These are phyloP conservation scores for Phytophthora sp. DNA, from an alignment of 352 stramenopile genomes.

Conservation along the genomic window DNA sequence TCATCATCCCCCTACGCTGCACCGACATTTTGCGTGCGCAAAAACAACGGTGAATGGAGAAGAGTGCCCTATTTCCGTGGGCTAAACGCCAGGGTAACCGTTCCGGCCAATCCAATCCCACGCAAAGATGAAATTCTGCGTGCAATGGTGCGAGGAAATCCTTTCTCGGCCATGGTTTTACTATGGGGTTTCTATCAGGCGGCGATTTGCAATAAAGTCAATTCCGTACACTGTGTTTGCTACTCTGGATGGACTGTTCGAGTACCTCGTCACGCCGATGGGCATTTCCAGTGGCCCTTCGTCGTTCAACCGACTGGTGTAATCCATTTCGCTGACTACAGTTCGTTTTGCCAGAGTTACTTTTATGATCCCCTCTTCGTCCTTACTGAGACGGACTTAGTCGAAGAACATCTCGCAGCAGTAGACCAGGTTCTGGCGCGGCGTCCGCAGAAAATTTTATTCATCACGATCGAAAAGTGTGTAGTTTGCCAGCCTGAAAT, in stretches of 20 bases:
- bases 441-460: neutral
- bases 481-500: conserved; percentile 10
- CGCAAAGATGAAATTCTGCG: conserved; percentile 16
- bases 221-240: conserved; percentile 16
- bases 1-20: conserved; percentile 2
- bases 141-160: neutral
- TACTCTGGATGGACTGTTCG: no score
- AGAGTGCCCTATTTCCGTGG: conserved; percentile 18
- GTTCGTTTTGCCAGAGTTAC: neutral
- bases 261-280: conserved; percentile 12
- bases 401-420: neutral
- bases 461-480: conserved; percentile 6
- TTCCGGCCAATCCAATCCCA: conserved; percentile 12
- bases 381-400: conserved; percentile 4
- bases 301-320: neutral
- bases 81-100: neutral
- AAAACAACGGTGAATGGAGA: conserved; percentile 3
- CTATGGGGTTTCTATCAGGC: conserved; percentile 19
- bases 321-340: neutral
- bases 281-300: conserved; percentile 5
- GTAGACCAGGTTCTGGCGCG: conserved; percentile 2
- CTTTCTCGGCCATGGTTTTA: conserved; percentile 11
- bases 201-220: neutral
- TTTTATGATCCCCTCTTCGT: conserved; percentile 13
- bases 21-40: conserved; percentile 19